Evolutionary conservation across 768 basidiomycete genomes (phyloP), one percentile per base, ranked within the genome.

Genomic region (Suillus variegatus): DNA sequence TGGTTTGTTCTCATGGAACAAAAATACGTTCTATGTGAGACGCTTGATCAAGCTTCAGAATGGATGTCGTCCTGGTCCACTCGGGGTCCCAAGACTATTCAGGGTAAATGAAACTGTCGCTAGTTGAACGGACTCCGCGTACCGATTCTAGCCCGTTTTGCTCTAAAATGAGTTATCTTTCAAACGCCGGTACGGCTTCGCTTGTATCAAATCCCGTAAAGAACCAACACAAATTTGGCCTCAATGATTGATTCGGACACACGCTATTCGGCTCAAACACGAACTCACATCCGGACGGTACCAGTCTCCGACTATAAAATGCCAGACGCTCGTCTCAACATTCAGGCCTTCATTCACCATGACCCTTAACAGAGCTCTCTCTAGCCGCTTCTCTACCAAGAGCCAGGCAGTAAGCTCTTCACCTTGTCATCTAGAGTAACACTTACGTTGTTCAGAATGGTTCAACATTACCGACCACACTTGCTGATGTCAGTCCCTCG

Each of bases 361-460:
- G 75, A 73, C 75, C 43, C 67, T 76, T 64, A 74, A 49, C 64
- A 69, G 76, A 67, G 55, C 75, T 28, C 61, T 76, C 60, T 76
- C 76, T 0, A 69, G 72, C 4, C 75, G 75, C 18, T 75, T 76
- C 62, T 72, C 75, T 8, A 57, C 66, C 46, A 78, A 62, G 66
- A 70, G 68, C 52, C 72, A 75, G 36, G 49, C 69, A 6, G 77
- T 78, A 55, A 64, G 76, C 38, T 54, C 47, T 10, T 8, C 16
- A 32, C 6, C 32, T 6, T 32, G 6, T 32, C 2, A 2, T 16
- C 6, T 44, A 36, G 6, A 6, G 3, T 10, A 5, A 6, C 35
- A 4, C 40, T 62, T 32, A 44, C 8, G 18, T 46, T 22, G 10
- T 22, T 22, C 18, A 65, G 62, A 65, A 62, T 63, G 68, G 51